A percentile compares a stretch with the other conserved stretches of the same genome.
These are phyloP conservation scores for Takakia lepidozioides DNA, from an alignment of 225 moss, liverwort and hornwort genomes.

Conservation along the genomic window DNA sequence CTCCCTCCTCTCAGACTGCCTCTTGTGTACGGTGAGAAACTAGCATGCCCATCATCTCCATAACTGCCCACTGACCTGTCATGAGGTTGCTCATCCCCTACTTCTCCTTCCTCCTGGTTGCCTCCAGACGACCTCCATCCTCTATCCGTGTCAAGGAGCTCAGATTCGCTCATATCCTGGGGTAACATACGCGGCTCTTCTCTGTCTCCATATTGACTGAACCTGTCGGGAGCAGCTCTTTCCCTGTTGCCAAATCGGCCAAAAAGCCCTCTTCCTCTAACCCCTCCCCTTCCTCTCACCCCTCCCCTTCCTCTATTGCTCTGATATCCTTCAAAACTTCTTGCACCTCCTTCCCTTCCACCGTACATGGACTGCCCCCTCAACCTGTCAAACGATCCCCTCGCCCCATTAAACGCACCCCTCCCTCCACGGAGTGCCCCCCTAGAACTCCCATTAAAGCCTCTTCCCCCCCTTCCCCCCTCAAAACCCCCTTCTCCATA, in stretches of 20 bases:
- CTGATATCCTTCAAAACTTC: background rate
- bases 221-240: too few relatives aligned
- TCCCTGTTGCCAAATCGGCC: too few relatives aligned
- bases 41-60: background rate
- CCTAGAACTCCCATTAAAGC: too few relatives aligned
- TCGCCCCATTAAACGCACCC: slow-evolving; percentile 4
- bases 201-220: too few relatives aligned
- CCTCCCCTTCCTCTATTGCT: slow-evolving; percentile 9
- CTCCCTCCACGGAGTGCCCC: slow-evolving; percentile 8
- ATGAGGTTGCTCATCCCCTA: background rate
- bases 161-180: too few relatives aligned
- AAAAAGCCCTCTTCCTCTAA: too few relatives aligned
- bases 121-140: too few relatives aligned
- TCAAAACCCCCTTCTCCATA: slow-evolving; percentile 1
- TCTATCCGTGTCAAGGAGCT: too few relatives aligned
- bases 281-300: too few relatives aligned
- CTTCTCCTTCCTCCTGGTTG: too few relatives aligned
- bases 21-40: background rate
- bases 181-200: too few relatives aligned
- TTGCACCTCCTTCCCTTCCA: background rate
- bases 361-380: background rate
- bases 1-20: slow-evolving; percentile 1
- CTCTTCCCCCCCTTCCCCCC: background rate
- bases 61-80: background rate
- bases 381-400: background rate